A percentile compares a stretch with the other conserved stretches of the same genome.
phyloP scores from a whole-genome alignment of 257 asterid species.

The Capsicum rhomboideum region DNA sequence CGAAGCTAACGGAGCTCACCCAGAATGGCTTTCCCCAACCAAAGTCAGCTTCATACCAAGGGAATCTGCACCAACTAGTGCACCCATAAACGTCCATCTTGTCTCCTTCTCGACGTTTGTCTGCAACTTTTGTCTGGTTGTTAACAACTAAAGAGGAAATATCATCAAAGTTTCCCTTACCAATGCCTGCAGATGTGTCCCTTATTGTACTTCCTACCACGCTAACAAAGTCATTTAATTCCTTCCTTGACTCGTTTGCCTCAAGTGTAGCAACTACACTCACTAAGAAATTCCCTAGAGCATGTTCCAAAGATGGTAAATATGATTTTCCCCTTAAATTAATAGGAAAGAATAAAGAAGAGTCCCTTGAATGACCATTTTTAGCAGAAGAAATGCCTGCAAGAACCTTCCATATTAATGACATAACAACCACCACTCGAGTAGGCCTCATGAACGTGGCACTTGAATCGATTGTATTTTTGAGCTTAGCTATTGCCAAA shows the following conservation, averaged over 20 bases:
- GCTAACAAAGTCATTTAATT: background rate
- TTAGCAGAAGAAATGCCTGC: background rate
- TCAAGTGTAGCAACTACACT: background rate
- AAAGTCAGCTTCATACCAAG: slow-evolving; percentile 21
- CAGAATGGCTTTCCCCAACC: slow-evolving; percentile 32
- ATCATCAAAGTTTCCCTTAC: background rate
- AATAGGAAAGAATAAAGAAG: background rate
- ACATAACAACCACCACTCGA: background rate
- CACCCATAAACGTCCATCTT: background rate
- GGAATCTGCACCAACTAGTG: slow-evolving; percentile 23
- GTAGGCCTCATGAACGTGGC: background rate
- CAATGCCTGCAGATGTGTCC: background rate
- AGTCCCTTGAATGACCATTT: background rate
- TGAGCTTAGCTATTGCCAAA: background rate
- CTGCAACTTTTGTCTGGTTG: no score
- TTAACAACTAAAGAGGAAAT: background rate
- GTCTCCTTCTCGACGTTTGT: background rate
- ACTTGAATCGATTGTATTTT: background rate
- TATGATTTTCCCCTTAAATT: background rate
- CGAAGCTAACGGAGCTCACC: background rate
- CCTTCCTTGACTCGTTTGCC: background rate
- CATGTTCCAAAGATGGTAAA: background rate
- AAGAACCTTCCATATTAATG: background rate
- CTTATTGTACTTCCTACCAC: background rate
- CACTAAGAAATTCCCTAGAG: background rate